Evolutionary conservation across 129 eudicot species (phyloP), one percentile per base, ranked within the genome.

Genomic region (Dittrichia graveolens): DNA sequence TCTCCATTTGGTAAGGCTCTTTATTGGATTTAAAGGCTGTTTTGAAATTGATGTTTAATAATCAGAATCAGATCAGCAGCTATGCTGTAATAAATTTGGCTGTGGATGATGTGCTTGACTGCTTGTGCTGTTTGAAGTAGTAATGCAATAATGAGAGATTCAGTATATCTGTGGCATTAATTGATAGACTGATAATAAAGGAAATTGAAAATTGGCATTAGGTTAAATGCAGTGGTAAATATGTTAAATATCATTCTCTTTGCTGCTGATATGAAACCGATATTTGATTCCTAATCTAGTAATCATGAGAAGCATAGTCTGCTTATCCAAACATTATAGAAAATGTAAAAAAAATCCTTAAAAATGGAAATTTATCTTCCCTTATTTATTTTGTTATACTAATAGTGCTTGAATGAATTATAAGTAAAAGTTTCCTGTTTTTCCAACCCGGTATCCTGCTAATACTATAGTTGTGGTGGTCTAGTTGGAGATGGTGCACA

Each of bases 401-500:
- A 24, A 24, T 24, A 24, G 2, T 24, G 31, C 31, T 24, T 24
- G 31, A 24, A 24, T 24, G 31, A 24, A 24, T 24, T 24, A 24
- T 24, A 24, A 2, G 31, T 24, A 24, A 24, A 24, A 24, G 31
- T 24, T 24, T 24, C 31, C 31, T 24, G 1, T 24, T 24, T 24
- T 24, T 24, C 2, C 31, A 24, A 24, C 31, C 31, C 2, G 31
- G 0, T 24, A 24, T 24, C 31, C 31, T 24, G 31, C 31, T 24
- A 24, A 24, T 2, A 24, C 31, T 24, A 24, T 24, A 24, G 31
- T 18, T 56, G 61, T 73, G 61, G 48, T 65, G 58, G 50, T 81
- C 54, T 73, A 93, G 98, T 90, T 93, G 91, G 99, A 90, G 79
- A 90, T 94, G 99, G 85, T 84, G 68, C 97, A 84, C 49, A 85